phyloP scores from a whole-genome alignment of 352 stramenopile genomes.

The Pythium aristosporum region DNA sequence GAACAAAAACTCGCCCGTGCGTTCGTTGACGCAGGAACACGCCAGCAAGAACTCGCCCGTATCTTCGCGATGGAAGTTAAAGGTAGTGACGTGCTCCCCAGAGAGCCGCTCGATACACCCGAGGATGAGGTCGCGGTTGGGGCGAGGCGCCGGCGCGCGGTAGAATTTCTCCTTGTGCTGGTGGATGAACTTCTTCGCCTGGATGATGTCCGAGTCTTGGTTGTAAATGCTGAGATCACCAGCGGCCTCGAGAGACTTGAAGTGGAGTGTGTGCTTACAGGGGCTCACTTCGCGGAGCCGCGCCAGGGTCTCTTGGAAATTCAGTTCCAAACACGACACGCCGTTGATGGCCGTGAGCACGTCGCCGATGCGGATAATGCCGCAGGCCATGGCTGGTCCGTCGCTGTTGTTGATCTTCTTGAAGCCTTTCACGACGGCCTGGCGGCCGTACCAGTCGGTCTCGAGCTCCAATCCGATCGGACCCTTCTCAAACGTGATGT shows the following conservation, averaged over 20 bases:
- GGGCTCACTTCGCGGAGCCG: constrained; percentile 41
- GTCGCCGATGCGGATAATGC: constrained; percentile 62
- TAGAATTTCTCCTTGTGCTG: constrained; percentile 81
- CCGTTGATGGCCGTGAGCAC: constrained; percentile 77
- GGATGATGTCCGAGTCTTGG: constrained; percentile 55
- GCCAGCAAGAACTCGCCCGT: constrained; percentile 78
- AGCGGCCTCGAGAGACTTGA: constrained; percentile 66
- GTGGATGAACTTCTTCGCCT: constrained; percentile 75
- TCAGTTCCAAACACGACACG: constrained; percentile 65
- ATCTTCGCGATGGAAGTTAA: constrained; percentile 83
- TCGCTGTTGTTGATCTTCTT: constrained; percentile 47
- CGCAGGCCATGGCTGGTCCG: constrained; percentile 53
- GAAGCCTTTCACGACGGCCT: constrained; percentile 75
- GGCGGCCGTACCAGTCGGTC: constrained; percentile 73
- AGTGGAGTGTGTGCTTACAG: constrained; percentile 59
- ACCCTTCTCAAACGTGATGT: constrained; percentile 60
- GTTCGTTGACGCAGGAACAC: constrained; percentile 68
- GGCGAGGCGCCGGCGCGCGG: constrained; percentile 18
- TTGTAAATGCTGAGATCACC: constrained; percentile 69
- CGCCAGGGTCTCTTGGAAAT: constrained; percentile 57
- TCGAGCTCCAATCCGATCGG: constrained; percentile 68
- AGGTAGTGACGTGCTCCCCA: constrained; percentile 77
- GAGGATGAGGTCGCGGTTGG: constrained; percentile 42
- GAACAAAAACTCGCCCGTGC: constrained; percentile 73
- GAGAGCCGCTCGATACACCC: constrained; percentile 70